phyloP scores from a whole-genome alignment of 371 early-diverging fungal species.

The Saksenaea vasiformis region DNA sequence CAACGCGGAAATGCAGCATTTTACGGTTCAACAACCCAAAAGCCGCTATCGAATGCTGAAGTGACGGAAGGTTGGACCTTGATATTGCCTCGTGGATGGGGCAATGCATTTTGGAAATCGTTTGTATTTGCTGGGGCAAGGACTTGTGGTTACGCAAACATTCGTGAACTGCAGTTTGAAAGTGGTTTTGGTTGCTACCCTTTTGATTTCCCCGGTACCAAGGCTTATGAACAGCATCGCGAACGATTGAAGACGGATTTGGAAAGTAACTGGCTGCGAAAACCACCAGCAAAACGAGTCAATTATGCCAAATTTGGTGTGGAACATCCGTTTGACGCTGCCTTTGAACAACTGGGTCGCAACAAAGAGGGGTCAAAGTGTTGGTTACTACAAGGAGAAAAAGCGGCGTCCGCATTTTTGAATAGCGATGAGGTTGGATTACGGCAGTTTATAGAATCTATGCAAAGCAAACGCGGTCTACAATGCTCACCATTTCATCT shows the following conservation, averaged over 20 bases:
- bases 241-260: conserved; percentile 22
- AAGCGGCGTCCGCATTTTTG: background rate
- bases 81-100: conserved; percentile 82
- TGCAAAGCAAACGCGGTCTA: background rate
- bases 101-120: conserved; percentile 85
- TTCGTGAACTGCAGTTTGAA: conserved; percentile 60
- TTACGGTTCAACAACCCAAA: conserved; percentile 9
- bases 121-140: conserved; percentile 89
- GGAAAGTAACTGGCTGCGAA: conserved; percentile 50
- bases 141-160: conserved; percentile 65
- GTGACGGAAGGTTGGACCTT: conserved; percentile 80
- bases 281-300: conserved; percentile 73
- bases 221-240: conserved; percentile 48
- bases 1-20: conserved; percentile 51
- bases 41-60: conserved; percentile 22
- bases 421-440: background rate
- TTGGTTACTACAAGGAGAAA: background rate
- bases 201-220: conserved; percentile 59
- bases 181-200: conserved; percentile 60
- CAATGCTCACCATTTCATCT: conserved; percentile 3
- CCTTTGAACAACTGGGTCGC: conserved; percentile 36
- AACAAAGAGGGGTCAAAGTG: background rate
- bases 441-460: background rate
- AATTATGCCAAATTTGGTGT: conserved; percentile 69
- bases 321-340: conserved; percentile 63